phyloP scores from a whole-genome alignment of 495 filamentous ascomycete genomes.

The Neurospora discreta region DNA sequence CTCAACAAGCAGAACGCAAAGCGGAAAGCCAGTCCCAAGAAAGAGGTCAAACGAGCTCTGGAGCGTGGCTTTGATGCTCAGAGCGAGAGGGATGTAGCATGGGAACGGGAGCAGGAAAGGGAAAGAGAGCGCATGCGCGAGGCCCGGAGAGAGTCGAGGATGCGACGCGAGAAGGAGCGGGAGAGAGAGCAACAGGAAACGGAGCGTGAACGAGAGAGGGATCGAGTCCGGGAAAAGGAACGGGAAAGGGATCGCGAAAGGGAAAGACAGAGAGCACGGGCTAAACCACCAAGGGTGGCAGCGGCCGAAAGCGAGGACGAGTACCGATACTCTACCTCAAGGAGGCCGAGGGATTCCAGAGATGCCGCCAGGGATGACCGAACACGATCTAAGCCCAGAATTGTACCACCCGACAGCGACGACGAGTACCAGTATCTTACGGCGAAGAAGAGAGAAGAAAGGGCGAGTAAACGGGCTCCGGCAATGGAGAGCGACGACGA shows the following conservation, averaged over 20 bases:
- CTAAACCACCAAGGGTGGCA: background rate
- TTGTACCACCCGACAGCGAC: conserved; percentile 11
- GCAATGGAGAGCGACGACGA: conserved; percentile 15
- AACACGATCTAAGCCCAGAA: conserved; percentile 11
- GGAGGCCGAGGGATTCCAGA: background rate
- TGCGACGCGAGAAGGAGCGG: background rate
- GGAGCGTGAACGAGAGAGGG: conserved; percentile 20
- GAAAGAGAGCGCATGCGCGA: conserved; percentile 17
- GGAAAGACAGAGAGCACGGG: background rate
- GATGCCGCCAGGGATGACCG: background rate
- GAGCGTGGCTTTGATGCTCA: background rate
- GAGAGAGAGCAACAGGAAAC: conserved; percentile 24
- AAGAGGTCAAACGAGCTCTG: background rate
- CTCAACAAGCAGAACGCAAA: conserved; percentile 46
- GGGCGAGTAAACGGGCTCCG: background rate
- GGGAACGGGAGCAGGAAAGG: conserved; percentile 18
- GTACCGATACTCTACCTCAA: conserved; percentile 8
- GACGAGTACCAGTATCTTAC: conserved; percentile 15
- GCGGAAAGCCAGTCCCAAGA: conserved; percentile 4
- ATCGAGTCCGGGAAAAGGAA: conserved; percentile 17
- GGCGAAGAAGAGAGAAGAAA: background rate
- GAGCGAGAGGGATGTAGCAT: conserved; percentile 17
- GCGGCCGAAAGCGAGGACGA: conserved; percentile 15
- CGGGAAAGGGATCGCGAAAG: conserved; percentile 2
- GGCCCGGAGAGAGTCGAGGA: conserved; percentile 4